A percentile compares a stretch with the other conserved stretches of the same genome.
Evolutionary conservation across 179 eudicot genomes (phyloP).

Genomic region (Nepenthes alata): DNA sequence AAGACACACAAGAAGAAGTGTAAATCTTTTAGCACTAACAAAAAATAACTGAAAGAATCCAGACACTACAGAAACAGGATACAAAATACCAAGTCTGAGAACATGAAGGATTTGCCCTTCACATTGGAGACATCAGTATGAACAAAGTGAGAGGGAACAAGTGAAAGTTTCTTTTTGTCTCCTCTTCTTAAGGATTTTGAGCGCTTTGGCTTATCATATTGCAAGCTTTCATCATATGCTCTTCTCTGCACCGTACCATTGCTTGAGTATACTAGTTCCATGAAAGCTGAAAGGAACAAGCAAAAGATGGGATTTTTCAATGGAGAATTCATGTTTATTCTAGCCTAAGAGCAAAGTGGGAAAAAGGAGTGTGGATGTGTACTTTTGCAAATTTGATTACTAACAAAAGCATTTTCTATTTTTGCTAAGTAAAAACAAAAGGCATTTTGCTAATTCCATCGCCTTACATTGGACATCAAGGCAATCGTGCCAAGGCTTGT

Average conservation of each 20-base stretch:
- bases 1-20: too few species aligned
- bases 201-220: slow-evolving; percentile 37
- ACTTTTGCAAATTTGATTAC: background rate
- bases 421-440: background rate
- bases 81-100: slow-evolving; percentile 60
- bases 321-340: background rate
- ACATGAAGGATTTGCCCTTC: slow-evolving; percentile 67
- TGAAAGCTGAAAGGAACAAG: slow-evolving; percentile 38
- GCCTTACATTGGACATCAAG: slow-evolving; percentile 77
- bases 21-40: too few species aligned
- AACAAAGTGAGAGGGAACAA: slow-evolving; percentile 75
- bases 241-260: slow-evolving; percentile 71
- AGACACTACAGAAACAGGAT: slow-evolving; percentile 19
- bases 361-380: background rate
- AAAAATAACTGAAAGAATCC: background rate
- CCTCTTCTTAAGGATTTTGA: slow-evolving; percentile 31
- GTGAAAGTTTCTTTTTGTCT: slow-evolving; percentile 41
- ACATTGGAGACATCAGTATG: slow-evolving; percentile 74
- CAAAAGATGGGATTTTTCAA: background rate
- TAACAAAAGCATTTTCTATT: background rate
- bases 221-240: slow-evolving; percentile 21
- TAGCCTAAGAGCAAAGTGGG: background rate
- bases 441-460: slow-evolving; percentile 3
- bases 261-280: slow-evolving; percentile 73
- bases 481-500: slow-evolving; percentile 97